These are phyloP conservation scores for Sphagnurus paluster DNA, from an alignment of 1,284 basidiomycete species.

Conservation along the genomic window DNA sequence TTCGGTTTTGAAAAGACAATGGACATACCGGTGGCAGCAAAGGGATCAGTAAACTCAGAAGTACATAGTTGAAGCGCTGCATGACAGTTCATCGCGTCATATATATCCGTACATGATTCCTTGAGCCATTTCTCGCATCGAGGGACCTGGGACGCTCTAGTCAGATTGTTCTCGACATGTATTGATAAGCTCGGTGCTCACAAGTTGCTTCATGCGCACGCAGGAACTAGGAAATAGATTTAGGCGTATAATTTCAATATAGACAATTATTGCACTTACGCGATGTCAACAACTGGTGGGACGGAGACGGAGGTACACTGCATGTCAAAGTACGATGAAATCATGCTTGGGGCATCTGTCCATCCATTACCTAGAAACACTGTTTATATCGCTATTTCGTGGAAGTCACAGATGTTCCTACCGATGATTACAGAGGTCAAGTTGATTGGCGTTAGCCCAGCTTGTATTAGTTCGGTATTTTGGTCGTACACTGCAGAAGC, in stretches of 20 bases:
- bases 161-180: neutral
- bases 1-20: neutral
- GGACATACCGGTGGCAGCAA: constrained; percentile 33
- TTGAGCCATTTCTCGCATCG: constrained; percentile 51
- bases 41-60: constrained; percentile 31
- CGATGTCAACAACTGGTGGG: constrained; percentile 37
- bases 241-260: no score
- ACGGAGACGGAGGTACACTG: constrained; percentile 50
- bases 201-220: constrained; percentile 49
- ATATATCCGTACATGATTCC: constrained; percentile 44
- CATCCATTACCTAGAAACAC: constrained; percentile 54
- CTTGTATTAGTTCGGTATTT: constrained; percentile 59
- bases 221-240: constrained; percentile 38
- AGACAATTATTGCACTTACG: constrained; percentile 23
- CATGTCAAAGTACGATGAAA: constrained; percentile 47
- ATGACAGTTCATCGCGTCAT: constrained; percentile 52
- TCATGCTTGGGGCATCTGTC: constrained; percentile 45
- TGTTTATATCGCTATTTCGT: neutral
- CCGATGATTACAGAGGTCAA: constrained; percentile 82
- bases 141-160: constrained; percentile 33
- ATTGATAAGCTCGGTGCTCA: constrained; percentile 18
- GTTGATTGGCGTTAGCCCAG: constrained; percentile 73
- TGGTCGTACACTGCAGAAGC: constrained; percentile 81
- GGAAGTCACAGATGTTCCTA: constrained; percentile 13
- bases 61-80: constrained; percentile 53